Conservation (phyloP, 768 basidiomycete genomes). For the Lactarius hengduanensis region DNA sequence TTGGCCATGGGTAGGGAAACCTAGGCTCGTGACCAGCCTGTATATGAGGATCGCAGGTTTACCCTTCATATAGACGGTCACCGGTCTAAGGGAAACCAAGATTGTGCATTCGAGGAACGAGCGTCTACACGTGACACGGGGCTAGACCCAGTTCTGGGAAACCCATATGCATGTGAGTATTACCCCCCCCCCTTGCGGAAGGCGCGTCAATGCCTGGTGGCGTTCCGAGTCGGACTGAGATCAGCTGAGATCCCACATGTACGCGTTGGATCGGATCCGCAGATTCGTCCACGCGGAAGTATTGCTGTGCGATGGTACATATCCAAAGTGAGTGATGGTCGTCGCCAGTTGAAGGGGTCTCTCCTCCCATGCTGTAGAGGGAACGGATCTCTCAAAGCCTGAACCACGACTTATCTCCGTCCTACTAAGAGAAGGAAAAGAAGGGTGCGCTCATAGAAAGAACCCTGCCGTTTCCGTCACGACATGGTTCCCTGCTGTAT, state of each 20-base stretch:
- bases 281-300: conserved; percentile 1
- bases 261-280: conserved; percentile 1
- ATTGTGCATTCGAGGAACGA: background rate
- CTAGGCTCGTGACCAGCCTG: too few relatives aligned
- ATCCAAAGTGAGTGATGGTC: background rate
- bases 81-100: too few relatives aligned
- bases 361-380: background rate
- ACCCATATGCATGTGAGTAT: background rate
- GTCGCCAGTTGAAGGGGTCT: background rate
- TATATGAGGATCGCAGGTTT: too few relatives aligned
- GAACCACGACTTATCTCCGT: background rate
- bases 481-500: background rate
- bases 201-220: background rate
- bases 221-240: conserved; percentile 16
- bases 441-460: background rate
- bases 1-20: too few relatives aligned
- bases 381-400: background rate
- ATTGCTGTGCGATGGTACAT: background rate
- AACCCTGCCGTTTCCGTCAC: background rate
- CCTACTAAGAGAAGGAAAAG: background rate
- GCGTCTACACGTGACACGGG: background rate
- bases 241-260: background rate
- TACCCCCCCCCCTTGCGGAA: background rate
- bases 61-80: too few relatives aligned
- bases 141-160: background rate